These are phyloP conservation scores for Eleusine indica DNA, from an alignment of 176 grass and related monocot species.

Conservation along the genomic window DNA sequence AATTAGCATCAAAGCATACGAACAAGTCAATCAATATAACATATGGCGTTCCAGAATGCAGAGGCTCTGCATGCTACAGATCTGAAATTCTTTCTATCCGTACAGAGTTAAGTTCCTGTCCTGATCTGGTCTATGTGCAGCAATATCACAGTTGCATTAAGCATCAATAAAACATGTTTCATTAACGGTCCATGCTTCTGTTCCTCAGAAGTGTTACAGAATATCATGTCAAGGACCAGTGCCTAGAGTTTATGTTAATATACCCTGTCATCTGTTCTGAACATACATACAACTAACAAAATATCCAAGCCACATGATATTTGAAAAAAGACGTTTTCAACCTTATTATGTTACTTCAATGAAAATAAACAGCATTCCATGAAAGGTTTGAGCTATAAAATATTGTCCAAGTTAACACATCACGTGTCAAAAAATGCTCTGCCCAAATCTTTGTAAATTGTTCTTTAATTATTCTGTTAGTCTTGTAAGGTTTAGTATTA, in stretches of 20 bases:
- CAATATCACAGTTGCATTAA: background rate
- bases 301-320: background rate
- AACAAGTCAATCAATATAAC: conserved; percentile 17
- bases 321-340: conserved; percentile 3
- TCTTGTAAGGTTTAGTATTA: background rate
- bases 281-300: background rate
- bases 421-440: background rate
- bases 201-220: conserved; percentile 14
- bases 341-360: background rate
- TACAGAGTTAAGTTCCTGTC: background rate
- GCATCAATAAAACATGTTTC: conserved; percentile 9
- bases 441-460: too few species aligned
- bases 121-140: background rate
- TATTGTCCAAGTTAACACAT: conserved; percentile 4
- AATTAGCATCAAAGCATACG: conserved; percentile 10
- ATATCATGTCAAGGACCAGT: background rate
- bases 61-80: conserved; percentile 3
- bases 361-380: background rate
- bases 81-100: conserved; percentile 16
- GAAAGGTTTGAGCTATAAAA: background rate
- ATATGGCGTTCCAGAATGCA: background rate
- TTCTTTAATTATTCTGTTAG: background rate
- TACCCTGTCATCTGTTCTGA: background rate
- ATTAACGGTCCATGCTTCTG: background rate
- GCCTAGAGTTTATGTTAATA: background rate